Evolutionary conservation across 768 basidiomycete genomes (phyloP).

Genomic region (Udeniomyces megalosporus): DNA sequence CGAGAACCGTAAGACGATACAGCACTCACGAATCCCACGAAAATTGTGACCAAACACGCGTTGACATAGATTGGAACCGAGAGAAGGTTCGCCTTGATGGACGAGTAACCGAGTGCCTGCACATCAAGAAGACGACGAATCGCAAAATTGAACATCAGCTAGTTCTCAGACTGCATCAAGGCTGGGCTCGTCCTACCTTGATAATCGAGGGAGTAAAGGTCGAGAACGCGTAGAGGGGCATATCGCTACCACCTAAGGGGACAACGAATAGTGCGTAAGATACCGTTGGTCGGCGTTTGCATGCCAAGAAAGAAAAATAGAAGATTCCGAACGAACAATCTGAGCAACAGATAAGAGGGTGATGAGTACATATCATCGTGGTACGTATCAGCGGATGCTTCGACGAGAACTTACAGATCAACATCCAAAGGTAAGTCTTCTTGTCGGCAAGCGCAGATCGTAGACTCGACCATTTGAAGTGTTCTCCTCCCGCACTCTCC

Average conservation of each 20-base stretch:
- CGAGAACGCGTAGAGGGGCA: slow-evolving; percentile 59
- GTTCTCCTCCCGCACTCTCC: slow-evolving; percentile 57
- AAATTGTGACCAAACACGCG: slow-evolving; percentile 50
- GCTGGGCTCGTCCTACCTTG: too few relatives aligned
- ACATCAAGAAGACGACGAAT: too few relatives aligned
- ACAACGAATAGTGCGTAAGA: too few relatives aligned
- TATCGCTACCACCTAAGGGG: too few relatives aligned
- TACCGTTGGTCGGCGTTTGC: too few relatives aligned
- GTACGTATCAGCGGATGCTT: too few relatives aligned
- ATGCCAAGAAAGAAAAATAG: too few relatives aligned
- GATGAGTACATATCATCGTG: too few relatives aligned
- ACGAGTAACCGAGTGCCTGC: slow-evolving; percentile 40
- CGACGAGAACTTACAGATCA: background rate
- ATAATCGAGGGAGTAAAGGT: slow-evolving; percentile 61
- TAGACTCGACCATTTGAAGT: slow-evolving; percentile 43
- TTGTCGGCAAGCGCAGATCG: slow-evolving; percentile 46
- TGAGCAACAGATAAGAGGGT: too few relatives aligned
- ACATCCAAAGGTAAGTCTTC: slow-evolving; percentile 55
- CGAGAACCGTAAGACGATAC: background rate
- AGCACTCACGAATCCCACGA: background rate
- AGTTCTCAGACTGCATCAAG: too few relatives aligned
- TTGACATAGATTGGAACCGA: slow-evolving; percentile 61
- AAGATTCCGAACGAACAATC: too few relatives aligned
- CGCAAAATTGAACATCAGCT: too few relatives aligned
- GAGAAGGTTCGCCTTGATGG: slow-evolving; percentile 56